Evolutionary conservation across 805 yeast species (phyloP), one percentile per base, ranked within the genome.

Genomic region (Naumovozyma castellii): DNA sequence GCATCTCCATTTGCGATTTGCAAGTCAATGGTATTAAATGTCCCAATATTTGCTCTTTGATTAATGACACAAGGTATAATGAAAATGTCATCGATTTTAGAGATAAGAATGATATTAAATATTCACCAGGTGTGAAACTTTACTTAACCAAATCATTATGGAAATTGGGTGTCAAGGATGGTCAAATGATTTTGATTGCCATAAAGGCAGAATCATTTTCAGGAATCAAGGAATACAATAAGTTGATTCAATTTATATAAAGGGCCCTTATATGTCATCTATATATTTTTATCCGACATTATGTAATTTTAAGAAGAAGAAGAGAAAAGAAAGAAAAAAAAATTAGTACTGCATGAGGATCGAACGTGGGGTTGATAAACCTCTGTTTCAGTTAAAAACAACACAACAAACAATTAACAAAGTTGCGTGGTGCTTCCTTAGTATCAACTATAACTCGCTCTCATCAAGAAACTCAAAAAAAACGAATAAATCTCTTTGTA

Each of bases 401-500:
- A n/a, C n/a, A n/a, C n/a, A n/a, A n/a, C n/a, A n/a, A n/a, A n/a
- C n/a, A n/a, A n/a, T n/a, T n/a, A n/a, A n/a, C n/a, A n/a, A n/a
- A n/a, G n/a, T n/a, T n/a, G n/a, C n/a, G n/a, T n/a, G n/a, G n/a
- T n/a, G n/a, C n/a, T n/a, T n/a, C n/a, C n/a, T n/a, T n/a, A n/a
- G n/a, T n/a, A n/a, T n/a, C n/a, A n/a, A n/a, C n/a, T n/a, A n/a
- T n/a, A n/a, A n/a, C n/a, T n/a, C n/a, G n/a, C n/a, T n/a, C n/a
- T n/a, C n/a, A n/a, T n/a, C n/a, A n/a, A n/a, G n/a, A n/a, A n/a
- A n/a, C n/a, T n/a, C n/a, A 72, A 83, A 86, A 85, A 84, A 84
- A 82, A 80, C 73, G 67, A 70, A 67, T 76, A 84, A 86, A 90
- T 88, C 97, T 90, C 97, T 90, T 90, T 90, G 97, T 86, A 87